Base-by-base conservation (phyloP, 2,329 filamentous ascomycete species). In the Alternaria triticimaculans region DNA sequence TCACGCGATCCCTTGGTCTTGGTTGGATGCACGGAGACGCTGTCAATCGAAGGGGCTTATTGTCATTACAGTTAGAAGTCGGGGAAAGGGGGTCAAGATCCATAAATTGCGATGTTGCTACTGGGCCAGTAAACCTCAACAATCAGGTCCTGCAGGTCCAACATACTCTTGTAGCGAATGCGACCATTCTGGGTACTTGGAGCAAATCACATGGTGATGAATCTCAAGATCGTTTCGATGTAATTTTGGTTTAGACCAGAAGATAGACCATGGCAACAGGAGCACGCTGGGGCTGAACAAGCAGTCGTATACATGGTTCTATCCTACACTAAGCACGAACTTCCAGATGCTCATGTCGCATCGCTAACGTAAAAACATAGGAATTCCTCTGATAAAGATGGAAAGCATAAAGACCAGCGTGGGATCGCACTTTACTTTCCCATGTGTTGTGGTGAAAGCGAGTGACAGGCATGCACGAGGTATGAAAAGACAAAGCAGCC, bases 241-340 rank as follows among this genome's bases (percentile, higher is more conserved):
- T 28, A 41, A 14, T 41, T 15, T 25, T 33, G 49, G 30, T 53
- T 33, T 37, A 11, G 49, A 41, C 45, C 10, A n/a, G 30, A 41
- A 43, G 9, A 21, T 30, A 37, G 21, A 14, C 45, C 25, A 25
- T 28, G 18, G 23, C 56, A 58, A 25, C 21, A 21, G 20, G 23
- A 37, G 12, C 46, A 9, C n/a, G 3, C 30, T 20, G 41, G 49
- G 41, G 11, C 49, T 41, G 15, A 25, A 45, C 25, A n/a, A 30
- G 30, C 44, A 54, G 30, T 55, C 21, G 21, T 48, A 43, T 60
- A 23, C 41, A 50, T 43, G 21, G 46, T n/a, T 41, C n/a, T 37
- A 30, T 56, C 51, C 28, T 56, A 60, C 23, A 60, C 51, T 56
- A 48, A 49, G 10, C 14, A 20, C 51, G 33, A 20, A 41, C 21